phyloP scores from a whole-genome alignment of 495 filamentous ascomycete genomes.

The Penicillium pancosmium region DNA sequence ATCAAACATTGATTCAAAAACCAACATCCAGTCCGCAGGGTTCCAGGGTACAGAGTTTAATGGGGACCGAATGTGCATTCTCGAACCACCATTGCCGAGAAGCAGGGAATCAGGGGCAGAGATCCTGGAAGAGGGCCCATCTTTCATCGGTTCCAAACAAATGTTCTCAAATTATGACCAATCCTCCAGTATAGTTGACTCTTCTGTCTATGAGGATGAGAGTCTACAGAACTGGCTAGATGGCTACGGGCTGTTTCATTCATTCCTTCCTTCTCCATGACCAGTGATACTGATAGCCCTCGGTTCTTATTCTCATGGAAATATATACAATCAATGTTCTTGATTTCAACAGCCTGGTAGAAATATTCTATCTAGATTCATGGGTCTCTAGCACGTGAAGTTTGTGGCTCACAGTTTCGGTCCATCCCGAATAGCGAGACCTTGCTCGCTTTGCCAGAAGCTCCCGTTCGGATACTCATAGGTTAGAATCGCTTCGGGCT shows the following conservation, averaged over 20 bases:
- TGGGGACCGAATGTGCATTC: not conserved
- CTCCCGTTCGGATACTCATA: conserved; percentile 14
- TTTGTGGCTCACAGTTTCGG: not conserved
- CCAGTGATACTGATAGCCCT: no score
- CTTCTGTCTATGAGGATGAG: not conserved
- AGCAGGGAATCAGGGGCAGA: not conserved
- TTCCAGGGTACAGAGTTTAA: no score
- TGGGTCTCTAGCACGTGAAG: not conserved
- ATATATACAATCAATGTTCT: no score
- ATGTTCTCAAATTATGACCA: not conserved
- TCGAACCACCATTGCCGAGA: not conserved
- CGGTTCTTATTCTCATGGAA: no score
- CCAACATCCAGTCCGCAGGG: not conserved
- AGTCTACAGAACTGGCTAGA: not conserved
- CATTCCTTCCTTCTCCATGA: no score
- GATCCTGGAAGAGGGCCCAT: not conserved
- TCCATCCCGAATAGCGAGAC: not conserved
- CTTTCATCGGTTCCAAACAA: not conserved
- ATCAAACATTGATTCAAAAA: not conserved
- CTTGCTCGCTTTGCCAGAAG: conserved; percentile 15
- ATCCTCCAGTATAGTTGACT: not conserved
- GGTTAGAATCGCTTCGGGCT: conserved; percentile 10
- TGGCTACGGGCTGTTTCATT: not conserved
- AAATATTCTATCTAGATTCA: no score
- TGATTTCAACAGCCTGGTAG: no score